Evolutionary conservation across 441 rosid species (phyloP).

Genomic region (Gossypium laxum): DNA sequence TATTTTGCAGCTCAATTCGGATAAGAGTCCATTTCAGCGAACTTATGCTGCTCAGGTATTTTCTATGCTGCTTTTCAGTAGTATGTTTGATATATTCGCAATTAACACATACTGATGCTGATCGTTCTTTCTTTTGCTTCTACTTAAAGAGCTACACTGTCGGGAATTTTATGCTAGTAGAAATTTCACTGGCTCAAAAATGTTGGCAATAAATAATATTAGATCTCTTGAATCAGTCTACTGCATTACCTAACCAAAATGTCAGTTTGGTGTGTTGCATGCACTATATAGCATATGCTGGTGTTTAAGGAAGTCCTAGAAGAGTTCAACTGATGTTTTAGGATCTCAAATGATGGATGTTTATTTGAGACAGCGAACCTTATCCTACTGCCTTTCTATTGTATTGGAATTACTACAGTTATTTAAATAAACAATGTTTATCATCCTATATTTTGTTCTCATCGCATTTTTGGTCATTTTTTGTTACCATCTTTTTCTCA

Average conservation of each 20-base stretch:
- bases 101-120: not conserved
- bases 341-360: not conserved
- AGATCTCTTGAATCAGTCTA: not conserved
- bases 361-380: not conserved
- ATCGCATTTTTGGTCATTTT: not conserved
- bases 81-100: not conserved
- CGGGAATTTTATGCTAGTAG: not conserved
- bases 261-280: not conserved
- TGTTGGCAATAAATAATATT: not conserved
- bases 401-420: not conserved
- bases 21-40: constrained; percentile 82
- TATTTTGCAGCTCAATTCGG: constrained; percentile 66
- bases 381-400: not conserved
- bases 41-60: constrained; percentile 78
- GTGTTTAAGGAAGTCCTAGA: not conserved
- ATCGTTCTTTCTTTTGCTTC: not conserved
- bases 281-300: not conserved
- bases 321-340: not conserved
- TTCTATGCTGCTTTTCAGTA: not conserved
- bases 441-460: not conserved
- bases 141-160: not conserved
- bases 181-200: not conserved
- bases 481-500: constrained; percentile 2
- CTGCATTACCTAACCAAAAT: not conserved
- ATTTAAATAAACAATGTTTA: not conserved